Evolutionary conservation across 2,329 filamentous ascomycete genomes (phyloP), one percentile per base, ranked within the genome.

Genomic region (Aspergillus thermomutatus): DNA sequence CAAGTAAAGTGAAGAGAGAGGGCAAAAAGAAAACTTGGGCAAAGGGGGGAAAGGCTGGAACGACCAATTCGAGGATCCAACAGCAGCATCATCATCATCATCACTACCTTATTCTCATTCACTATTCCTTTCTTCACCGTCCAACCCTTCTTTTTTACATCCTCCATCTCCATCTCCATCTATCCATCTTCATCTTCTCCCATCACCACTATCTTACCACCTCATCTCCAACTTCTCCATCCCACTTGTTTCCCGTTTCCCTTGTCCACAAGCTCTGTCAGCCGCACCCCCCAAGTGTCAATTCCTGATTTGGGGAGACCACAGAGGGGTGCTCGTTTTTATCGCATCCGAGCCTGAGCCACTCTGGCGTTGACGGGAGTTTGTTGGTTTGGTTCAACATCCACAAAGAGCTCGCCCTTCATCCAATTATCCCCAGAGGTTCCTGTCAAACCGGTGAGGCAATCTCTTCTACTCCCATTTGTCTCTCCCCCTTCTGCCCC

Each of bases 401-500:
- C 43, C 43, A 46, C 43, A 46, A 46, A 46, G 43, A 46, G 21
- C 23, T 46, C 23, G 43, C 43, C 19, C 43, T 46, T 23, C 21
- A 26, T 46, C 23, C 43, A 26, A 46, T 46, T 46, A 26, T 46
- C 43, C 43, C 23, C n/a, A 37, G 41, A 45, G 14, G 14, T 31
- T 23, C 21, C 19, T 37, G n/a, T 50, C 49, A 40, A 50, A 37
- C 19, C 28, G 31, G 28, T 50, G 21, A 50, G 49, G 49, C 49
- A 48, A 49, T 45, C 46, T 45, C 21, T 31, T 27, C 26, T 53
- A 11, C 28, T 31, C 26, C 57, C 55, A 60, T 63, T 58, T 60
- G 50, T 63, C 55, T 64, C 63, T 62, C 65, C 62, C 62, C 58
- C 65, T 60, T 65, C 62, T 63, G 60, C 60, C 64, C 60, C 58